These are phyloP conservation scores for Senna siamea DNA, from an alignment of 306 rosid species.

Conservation along the genomic window DNA sequence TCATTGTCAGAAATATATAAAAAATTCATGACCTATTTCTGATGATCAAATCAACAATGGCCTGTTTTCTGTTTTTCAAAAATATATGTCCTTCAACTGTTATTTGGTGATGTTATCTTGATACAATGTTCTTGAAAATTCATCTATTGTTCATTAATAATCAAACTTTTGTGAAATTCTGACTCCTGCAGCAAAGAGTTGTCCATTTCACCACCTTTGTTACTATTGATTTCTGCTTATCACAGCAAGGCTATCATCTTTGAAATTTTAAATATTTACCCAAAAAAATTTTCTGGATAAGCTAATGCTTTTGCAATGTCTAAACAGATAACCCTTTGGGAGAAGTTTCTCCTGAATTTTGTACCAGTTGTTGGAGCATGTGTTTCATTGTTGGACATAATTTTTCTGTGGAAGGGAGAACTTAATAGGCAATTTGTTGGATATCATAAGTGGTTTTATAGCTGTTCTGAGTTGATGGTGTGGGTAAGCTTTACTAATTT, in stretches of 20 bases:
- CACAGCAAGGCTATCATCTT: background rate
- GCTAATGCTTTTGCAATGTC: slow-evolving; percentile 42
- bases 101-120: slow-evolving; percentile 6
- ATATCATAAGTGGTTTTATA: slow-evolving; percentile 68
- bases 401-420: slow-evolving; percentile 61
- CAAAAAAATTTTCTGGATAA: slow-evolving; percentile 11
- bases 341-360: slow-evolving; percentile 54
- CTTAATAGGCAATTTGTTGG: slow-evolving; percentile 45
- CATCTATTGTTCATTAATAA: slow-evolving; percentile 10
- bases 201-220: background rate
- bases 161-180: slow-evolving; percentile 23
- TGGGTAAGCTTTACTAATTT: slow-evolving; percentile 69
- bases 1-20: background rate
- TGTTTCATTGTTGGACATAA: slow-evolving; percentile 58
- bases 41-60: background rate
- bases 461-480: slow-evolving; percentile 70
- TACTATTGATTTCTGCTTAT: background rate
- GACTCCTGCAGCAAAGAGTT: background rate
- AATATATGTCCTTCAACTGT: slow-evolving; percentile 14
- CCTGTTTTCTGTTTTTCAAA: slow-evolving; percentile 3
- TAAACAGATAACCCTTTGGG: slow-evolving; percentile 51
- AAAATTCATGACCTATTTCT: background rate
- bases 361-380: slow-evolving; percentile 75
- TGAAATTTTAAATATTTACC: background rate
- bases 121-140: slow-evolving; percentile 10